A percentile compares a stretch with the other conserved stretches of the same genome.
These are phyloP conservation scores for Flammula alnicola DNA, from an alignment of 1,284 basidiomycete species.

Conservation along the genomic window DNA sequence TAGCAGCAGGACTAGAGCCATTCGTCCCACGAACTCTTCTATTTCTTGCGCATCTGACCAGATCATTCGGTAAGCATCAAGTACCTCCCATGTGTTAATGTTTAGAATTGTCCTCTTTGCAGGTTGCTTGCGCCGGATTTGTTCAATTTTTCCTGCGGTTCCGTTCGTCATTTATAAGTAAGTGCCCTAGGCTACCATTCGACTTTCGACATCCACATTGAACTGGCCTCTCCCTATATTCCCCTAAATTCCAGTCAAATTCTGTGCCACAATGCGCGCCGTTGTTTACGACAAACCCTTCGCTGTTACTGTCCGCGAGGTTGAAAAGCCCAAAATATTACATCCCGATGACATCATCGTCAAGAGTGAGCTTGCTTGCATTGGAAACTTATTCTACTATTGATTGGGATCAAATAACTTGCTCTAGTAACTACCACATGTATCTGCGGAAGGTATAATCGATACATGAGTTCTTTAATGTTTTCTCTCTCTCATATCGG, in stretches of 20 bases:
- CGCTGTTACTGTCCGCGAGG: conserved; percentile 46
- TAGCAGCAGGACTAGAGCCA: background rate
- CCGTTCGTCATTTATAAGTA: too few species aligned
- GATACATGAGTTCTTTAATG: background rate
- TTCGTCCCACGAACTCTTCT: conserved; percentile 10
- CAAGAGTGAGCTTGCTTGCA: conserved; percentile 35
- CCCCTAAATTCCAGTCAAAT: background rate
- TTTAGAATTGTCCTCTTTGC: too few species aligned
- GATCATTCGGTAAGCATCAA: too few species aligned
- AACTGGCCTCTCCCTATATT: too few species aligned
- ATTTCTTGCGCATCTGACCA: conserved; percentile 7
- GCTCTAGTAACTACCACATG: conserved; percentile 54
- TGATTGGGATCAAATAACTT: background rate
- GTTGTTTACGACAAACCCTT: conserved; percentile 56
- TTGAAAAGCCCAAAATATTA: conserved; percentile 47
- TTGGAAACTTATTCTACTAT: background rate
- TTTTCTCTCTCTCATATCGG: background rate
- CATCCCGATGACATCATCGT: conserved; percentile 59
- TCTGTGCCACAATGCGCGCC: conserved; percentile 44
- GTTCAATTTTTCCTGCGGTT: too few species aligned
- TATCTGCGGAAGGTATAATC: conserved; percentile 51
- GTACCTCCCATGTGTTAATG: too few species aligned
- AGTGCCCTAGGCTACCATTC: too few species aligned
- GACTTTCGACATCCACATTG: too few species aligned
- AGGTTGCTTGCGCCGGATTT: too few species aligned